phyloP scores from a whole-genome alignment of 1,284 basidiomycete species.

The Takashimella koratensis region DNA sequence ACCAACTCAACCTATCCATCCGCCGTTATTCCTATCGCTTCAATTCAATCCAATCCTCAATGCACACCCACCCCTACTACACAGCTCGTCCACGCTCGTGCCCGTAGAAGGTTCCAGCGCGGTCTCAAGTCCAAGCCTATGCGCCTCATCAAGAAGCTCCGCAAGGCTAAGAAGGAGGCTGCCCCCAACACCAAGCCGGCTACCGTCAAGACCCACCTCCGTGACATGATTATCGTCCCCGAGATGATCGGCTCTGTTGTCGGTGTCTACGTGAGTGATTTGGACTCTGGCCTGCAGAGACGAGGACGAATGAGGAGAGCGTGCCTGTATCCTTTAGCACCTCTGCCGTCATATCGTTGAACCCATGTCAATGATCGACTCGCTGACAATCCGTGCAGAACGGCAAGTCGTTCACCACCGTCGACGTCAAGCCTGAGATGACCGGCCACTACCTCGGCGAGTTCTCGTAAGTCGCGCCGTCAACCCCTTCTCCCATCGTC shows the following conservation, averaged over 20 bases:
- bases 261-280: slow-evolving; percentile 73
- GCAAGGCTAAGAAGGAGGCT: slow-evolving; percentile 99
- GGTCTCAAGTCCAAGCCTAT: slow-evolving; percentile 98
- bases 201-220: slow-evolving; percentile 97
- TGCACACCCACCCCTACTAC: too few species aligned
- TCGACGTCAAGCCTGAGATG: slow-evolving; percentile 99
- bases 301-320: too few species aligned
- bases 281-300: neutral
- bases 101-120: slow-evolving; percentile 96
- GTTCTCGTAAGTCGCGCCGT: slow-evolving; percentile 52
- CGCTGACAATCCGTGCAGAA: slow-evolving; percentile 28
- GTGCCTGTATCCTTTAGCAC: too few species aligned
- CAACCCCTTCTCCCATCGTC: neutral
- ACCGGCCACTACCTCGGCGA: slow-evolving; percentile 98
- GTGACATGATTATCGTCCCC: slow-evolving; percentile 99
- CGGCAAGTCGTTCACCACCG: slow-evolving; percentile 83
- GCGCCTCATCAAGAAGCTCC: slow-evolving; percentile 93
- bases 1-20: neutral
- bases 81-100: slow-evolving; percentile 96
- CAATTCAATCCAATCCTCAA: too few species aligned
- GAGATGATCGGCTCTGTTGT: slow-evolving; percentile 99
- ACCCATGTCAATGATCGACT: neutral
- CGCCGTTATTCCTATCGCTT: slow-evolving; percentile 1
- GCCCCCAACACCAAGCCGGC: slow-evolving; percentile 97
- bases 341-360: neutral